phyloP scores from a whole-genome alignment of 1,284 basidiomycete species.

The Tilletia walkeri region DNA sequence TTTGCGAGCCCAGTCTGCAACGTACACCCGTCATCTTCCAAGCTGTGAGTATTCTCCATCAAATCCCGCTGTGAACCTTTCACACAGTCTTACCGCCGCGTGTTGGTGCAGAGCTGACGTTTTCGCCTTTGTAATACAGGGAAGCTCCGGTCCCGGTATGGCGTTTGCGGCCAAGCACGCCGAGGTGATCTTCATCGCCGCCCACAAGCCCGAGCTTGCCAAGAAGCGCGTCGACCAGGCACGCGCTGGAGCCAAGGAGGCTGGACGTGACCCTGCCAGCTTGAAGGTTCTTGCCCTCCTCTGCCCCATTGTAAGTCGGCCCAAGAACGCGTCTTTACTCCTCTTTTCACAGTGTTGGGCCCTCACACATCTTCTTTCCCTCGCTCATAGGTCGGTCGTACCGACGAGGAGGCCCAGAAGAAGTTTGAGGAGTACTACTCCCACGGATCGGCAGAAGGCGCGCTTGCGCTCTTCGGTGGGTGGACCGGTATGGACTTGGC shows the following conservation, averaged over 20 bases:
- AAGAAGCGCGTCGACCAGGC: slow-evolving; percentile 45
- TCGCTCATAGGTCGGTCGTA: slow-evolving; percentile 30
- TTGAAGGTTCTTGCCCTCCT: slow-evolving; percentile 53
- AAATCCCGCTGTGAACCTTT: no score
- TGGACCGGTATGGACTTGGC: slow-evolving; percentile 51
- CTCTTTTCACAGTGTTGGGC: no score
- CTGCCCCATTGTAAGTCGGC: slow-evolving; percentile 39
- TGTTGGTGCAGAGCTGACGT: no score
- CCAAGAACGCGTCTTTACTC: neutral
- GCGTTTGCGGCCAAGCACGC: slow-evolving; percentile 55
- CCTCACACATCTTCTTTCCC: neutral
- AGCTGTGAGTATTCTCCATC: slow-evolving; percentile 28
- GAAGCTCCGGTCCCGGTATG: slow-evolving; percentile 50
- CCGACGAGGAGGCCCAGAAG: slow-evolving; percentile 49
- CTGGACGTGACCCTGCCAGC: slow-evolving; percentile 45
- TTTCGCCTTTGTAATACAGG: slow-evolving; percentile 22
- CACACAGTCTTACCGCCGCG: no score
- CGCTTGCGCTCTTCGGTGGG: slow-evolving; percentile 54
- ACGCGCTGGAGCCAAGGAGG: slow-evolving; percentile 31
- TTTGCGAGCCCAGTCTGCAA: slow-evolving; percentile 54
- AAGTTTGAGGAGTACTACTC: slow-evolving; percentile 48
- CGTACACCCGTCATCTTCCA: slow-evolving; percentile 56
- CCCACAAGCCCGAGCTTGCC: slow-evolving; percentile 46
- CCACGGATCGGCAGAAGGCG: slow-evolving; percentile 49
- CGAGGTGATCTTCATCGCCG: slow-evolving; percentile 56